Evolutionary conservation across 2,329 filamentous ascomycete genomes (phyloP).

Genomic region (Orbilia brochopaga): DNA sequence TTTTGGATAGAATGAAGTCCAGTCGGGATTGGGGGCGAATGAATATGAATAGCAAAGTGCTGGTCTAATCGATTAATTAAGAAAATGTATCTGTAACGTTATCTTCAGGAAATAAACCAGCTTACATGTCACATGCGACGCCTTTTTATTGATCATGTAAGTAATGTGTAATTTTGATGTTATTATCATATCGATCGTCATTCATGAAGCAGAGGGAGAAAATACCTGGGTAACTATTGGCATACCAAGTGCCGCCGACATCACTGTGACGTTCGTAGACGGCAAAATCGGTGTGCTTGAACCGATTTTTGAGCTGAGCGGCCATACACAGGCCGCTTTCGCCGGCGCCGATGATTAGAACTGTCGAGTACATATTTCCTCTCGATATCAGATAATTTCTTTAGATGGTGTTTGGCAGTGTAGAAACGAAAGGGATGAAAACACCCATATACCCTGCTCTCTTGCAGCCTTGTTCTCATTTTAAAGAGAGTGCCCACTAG

Average conservation of each 20-base stretch:
- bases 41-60: constrained; percentile 66
- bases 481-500: no score
- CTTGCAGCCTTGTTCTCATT: no score
- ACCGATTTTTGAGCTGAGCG: constrained; percentile 65
- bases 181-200: no score
- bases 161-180: no score
- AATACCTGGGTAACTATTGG: constrained; percentile 67
- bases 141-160: constrained; percentile 50
- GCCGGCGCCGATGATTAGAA: constrained; percentile 68
- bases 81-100: no score
- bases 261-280: constrained; percentile 67
- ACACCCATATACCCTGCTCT: no score
- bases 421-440: no score
- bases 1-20: constrained; percentile 62
- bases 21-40: constrained; percentile 63
- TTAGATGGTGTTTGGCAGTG: no score
- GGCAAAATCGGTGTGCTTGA: constrained; percentile 66
- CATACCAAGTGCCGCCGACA: constrained; percentile 70
- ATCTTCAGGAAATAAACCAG: neutral
- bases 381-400: no score
- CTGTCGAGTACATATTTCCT: constrained; percentile 61
- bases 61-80: no score
- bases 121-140: constrained; percentile 65
- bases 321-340: constrained; percentile 69
- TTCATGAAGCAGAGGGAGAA: no score